Base-by-base conservation (phyloP, 164 flowering plant genomes). In the Piper betle region DNA sequence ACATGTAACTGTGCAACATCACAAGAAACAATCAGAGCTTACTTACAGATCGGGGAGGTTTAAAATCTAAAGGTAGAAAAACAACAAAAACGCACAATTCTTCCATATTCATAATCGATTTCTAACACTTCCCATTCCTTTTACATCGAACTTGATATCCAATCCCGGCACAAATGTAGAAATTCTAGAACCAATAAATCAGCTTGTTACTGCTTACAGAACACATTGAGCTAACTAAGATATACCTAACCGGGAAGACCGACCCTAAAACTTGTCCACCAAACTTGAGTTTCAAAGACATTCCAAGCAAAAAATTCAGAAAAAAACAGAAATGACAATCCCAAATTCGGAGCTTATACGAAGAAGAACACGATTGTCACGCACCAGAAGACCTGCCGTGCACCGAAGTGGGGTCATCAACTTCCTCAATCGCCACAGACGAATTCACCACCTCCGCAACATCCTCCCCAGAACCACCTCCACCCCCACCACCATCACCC, bases 401-500 rank as follows among this genome's bases (percentile, higher is more conserved):
- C 18, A 25, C 7, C 4, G 57, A 54, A 6, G 37, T 54, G 17
- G 20, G 37, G 1, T 54, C 57, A 46, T 46, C 50, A 12, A 46
- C 50, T 57, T 20, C 39, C 7, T 37, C 39, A 20, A 25, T 20
- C 2, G 20, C 20, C 20, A 20, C 38, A 15, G 17, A 20, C 40
- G n/a, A 25, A 6, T 6, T 39, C 17, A 25, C 65, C 46, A 52
- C 39, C 63, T 17, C 55, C 15, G n/a, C 53, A 5, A 10, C 37
- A 18, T 50, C 55, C 63, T 9, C 8, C 40, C 7, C 17, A 39
- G 55, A 61, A 48, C 16, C 37, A 11, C 39, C 53, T 10, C 17
- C 59, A 37, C 65, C 37, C n/a, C 39, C 63, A 37, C 55, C 18
- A 20, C 63, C 39, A 37, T 15, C 42, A 33, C 55, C 55, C n/a